Base-by-base conservation (phyloP, 345 rosid genomes). In the Camelina sativa region DNA sequence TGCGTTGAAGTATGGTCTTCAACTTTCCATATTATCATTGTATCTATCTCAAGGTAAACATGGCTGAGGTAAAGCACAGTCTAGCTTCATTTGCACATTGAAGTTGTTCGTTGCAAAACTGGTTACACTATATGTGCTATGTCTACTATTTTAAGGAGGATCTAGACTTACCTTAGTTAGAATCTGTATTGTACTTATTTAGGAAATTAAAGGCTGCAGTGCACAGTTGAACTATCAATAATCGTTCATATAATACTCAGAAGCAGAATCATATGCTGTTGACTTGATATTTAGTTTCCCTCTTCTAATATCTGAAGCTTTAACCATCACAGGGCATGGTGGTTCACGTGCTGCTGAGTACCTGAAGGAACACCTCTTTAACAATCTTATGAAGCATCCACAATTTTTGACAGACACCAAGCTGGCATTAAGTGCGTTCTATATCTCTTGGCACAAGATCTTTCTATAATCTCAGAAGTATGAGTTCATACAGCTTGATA, bases 311-410 rank as follows among this genome's bases (percentile, higher is more conserved):
- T 51, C 37, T 59, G 50, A 72, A 20, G 30, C 61, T 34, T 74
- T 76, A n/a, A 55, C 62, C 15, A 50, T 82, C 71, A 20, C 90
- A 96, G 99, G 99, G 71, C 99, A 96, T 84, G 99, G 99, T 69
- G 99, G 99, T 72, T 91, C 98, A 72, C 97, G 89, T 53, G 99
- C 99, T 70, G 97, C 98, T 60, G 95, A 92, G 82, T 92, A 85
- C 84, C 82, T 96, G 80, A 96, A 92, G 86, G 84, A 85, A 73
- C 96, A 92, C 80, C 90, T 96, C 64, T 92, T 96, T 87, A 88
- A 86, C 79, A 96, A 96, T 84, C 90, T 92, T 61, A 68, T 84
- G 88, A 89, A 87, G 81, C 98, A 91, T 82, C 96, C 98, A 4
- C 88, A 85, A 62, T 91, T 96, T 79, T 64, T 85, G 83, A 72